A percentile compares a stretch with the other conserved stretches of the same genome.
Conservation (phyloP, 1,284 basidiomycete genomes). For the Ceratobasidium sp. region DNA sequence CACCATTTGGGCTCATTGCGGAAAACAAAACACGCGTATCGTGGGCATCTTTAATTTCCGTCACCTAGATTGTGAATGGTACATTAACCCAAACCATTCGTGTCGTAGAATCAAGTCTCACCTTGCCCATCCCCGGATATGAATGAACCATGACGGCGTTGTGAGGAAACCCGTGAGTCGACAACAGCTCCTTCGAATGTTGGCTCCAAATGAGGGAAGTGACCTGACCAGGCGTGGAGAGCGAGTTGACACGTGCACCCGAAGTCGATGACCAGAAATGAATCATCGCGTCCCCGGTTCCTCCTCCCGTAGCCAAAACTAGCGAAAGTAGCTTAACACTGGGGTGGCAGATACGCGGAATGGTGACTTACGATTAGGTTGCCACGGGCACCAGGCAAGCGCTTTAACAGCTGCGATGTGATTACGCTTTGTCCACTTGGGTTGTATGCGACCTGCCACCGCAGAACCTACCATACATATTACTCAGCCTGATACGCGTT, state of each 20-base stretch:
- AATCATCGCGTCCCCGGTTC: constrained; percentile 93
- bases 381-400: constrained; percentile 98
- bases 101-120: constrained; percentile 65
- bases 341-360: background rate
- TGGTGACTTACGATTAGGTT: constrained; percentile 66
- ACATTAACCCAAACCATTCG: constrained; percentile 60
- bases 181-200: constrained; percentile 90
- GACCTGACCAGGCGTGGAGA: constrained; percentile 90
- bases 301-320: constrained; percentile 92
- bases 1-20: constrained; percentile 87
- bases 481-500: constrained; percentile 50
- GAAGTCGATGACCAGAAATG: constrained; percentile 95
- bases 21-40: constrained; percentile 90
- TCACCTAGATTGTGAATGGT: constrained; percentile 60
- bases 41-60: constrained; percentile 92
- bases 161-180: constrained; percentile 93
- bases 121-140: constrained; percentile 68
- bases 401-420: constrained; percentile 97
- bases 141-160: constrained; percentile 63
- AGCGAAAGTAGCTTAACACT: constrained; percentile 47
- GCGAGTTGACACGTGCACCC: constrained; percentile 86
- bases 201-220: constrained; percentile 92
- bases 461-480: background rate
- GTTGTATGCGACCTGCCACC: constrained; percentile 69
- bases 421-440: constrained; percentile 93